Conservation (phyloP, 1,284 basidiomycete genomes). For the Cutaneotrichosporon arboriforme region DNA sequence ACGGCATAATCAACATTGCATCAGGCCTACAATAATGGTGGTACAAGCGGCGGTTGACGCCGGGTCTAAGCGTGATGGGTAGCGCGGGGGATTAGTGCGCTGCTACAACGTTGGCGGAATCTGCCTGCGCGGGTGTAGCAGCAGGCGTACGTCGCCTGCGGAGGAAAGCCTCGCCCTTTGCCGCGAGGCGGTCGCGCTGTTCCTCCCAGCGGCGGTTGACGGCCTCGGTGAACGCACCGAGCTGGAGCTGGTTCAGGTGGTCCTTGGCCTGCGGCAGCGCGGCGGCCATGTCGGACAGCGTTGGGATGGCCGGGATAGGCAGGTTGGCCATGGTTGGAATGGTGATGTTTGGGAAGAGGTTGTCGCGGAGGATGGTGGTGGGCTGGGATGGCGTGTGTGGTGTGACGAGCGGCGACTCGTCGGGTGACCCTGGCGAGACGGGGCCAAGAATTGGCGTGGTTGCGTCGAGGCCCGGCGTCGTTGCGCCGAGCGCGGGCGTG, state of each 20-base stretch:
- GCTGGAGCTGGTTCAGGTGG: slow-evolving; percentile 14
- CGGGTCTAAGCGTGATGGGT: no score
- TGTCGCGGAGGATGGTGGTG: slow-evolving; percentile 21
- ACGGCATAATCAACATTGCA: no score
- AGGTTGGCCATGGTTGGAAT: slow-evolving; percentile 17
- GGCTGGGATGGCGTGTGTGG: slow-evolving; percentile 34
- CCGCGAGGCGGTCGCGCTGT: slow-evolving; percentile 29
- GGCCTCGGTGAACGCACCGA: slow-evolving; percentile 30
- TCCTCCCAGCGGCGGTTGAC: slow-evolving; percentile 37
- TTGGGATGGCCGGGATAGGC: slow-evolving; percentile 19
- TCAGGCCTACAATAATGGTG: no score
- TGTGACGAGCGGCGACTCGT: slow-evolving; percentile 41
- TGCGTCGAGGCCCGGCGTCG: neutral
- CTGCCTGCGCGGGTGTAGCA: no score
- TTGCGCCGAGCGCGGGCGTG: neutral
- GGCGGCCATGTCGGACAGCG: slow-evolving; percentile 17
- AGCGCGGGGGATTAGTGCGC: no score
- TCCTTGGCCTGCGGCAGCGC: slow-evolving; percentile 18
- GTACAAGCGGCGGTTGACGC: no score
- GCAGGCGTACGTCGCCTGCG: slow-evolving; percentile 8
- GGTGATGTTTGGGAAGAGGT: slow-evolving; percentile 22
- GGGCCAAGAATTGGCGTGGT: slow-evolving; percentile 8
- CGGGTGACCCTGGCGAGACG: slow-evolving; percentile 21
- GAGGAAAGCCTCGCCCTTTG: neutral
- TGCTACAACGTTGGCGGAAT: no score